Conservation (phyloP, 129 eudicot genomes). For the Calendula officinalis region DNA sequence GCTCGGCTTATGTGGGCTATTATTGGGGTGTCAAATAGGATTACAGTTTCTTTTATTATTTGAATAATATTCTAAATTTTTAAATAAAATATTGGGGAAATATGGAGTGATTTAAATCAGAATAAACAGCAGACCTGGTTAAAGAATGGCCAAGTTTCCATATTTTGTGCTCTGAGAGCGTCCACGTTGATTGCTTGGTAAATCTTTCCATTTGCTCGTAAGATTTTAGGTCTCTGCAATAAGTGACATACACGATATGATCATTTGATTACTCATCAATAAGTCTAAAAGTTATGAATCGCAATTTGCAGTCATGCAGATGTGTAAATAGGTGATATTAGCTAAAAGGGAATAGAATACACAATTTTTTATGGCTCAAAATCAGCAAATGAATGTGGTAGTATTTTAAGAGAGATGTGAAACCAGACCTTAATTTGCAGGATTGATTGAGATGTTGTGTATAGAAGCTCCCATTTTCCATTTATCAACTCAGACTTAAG, state of each 20-base stretch:
- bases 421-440: slow-evolving; percentile 63
- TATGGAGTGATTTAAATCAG: not conserved
- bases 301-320: not conserved
- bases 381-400: not conserved
- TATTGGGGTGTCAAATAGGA: not conserved
- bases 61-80: too few relatives aligned
- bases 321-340: not conserved
- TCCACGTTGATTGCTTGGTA: slow-evolving; percentile 86
- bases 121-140: slow-evolving; percentile 55
- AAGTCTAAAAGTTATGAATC: not conserved
- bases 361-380: not conserved
- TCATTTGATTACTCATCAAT: not conserved
- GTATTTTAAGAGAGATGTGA: not conserved
- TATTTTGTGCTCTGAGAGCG: slow-evolving; percentile 81
- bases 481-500: slow-evolving; percentile 61
- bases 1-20: too few relatives aligned
- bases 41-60: too few relatives aligned
- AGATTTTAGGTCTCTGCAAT: slow-evolving; percentile 71
- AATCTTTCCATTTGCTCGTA: slow-evolving; percentile 61
- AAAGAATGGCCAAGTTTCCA: slow-evolving; percentile 85
- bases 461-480: slow-evolving; percentile 94
- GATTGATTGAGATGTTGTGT: slow-evolving; percentile 80
- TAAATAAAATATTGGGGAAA: not conserved
- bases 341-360: not conserved
- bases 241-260: not conserved